These are phyloP conservation scores for Zygoascus meyerae DNA, from an alignment of 1,139 yeast species.

Conservation along the genomic window DNA sequence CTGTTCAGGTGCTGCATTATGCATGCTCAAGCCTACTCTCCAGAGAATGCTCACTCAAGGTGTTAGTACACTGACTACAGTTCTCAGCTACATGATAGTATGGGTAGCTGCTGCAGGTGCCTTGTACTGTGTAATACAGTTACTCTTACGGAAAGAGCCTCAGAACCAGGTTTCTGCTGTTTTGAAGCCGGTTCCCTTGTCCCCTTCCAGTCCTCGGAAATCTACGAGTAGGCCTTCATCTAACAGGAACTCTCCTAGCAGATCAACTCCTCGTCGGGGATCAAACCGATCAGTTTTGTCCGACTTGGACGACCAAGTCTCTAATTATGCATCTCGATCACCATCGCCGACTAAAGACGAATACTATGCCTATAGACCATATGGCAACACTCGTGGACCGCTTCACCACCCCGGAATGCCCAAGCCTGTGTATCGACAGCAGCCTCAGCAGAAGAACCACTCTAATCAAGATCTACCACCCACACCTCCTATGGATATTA, in stretches of 20 bases:
- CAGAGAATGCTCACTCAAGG: slow-evolving; percentile 3
- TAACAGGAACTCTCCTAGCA: background rate
- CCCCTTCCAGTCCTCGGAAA: slow-evolving; percentile 1
- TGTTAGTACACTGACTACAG: slow-evolving; percentile 2
- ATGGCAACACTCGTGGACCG: slow-evolving; percentile 15
- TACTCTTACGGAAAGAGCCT: background rate
- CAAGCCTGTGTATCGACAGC: background rate
- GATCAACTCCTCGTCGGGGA: background rate
- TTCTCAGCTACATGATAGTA: slow-evolving; percentile 3
- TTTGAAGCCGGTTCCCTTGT: background rate
- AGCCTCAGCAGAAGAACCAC: background rate
- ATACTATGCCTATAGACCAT: slow-evolving; percentile 19
- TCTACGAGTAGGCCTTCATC: background rate
- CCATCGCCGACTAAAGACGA: slow-evolving; percentile 13
- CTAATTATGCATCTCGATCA: slow-evolving; percentile 2
- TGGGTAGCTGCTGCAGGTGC: slow-evolving; percentile 6
- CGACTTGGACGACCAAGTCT: background rate
- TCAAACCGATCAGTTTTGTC: background rate
- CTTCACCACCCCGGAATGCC: slow-evolving; percentile 7
- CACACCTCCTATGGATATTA: slow-evolving; percentile 12
- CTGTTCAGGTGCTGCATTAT: slow-evolving; percentile 3
- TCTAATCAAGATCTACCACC: slow-evolving; percentile 4
- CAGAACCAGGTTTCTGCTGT: background rate
- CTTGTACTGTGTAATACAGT: background rate
- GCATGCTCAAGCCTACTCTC: slow-evolving; percentile 6